Conservation (phyloP, 805 yeast species). For the Ogataea ganodermae region DNA sequence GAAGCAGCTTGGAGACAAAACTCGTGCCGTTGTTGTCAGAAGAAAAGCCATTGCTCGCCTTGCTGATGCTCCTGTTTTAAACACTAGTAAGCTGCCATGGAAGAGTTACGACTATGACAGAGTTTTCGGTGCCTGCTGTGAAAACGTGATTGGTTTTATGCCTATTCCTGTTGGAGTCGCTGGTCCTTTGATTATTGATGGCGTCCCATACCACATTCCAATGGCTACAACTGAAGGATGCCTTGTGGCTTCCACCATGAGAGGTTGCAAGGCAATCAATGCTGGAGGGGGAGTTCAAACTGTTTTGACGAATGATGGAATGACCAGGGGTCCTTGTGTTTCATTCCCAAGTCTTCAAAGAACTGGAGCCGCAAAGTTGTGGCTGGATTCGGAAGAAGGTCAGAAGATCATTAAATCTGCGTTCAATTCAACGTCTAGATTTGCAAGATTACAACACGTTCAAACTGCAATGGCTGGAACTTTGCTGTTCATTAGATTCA, state of each 20-base stretch:
- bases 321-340: slow-evolving; percentile 99
- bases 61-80: slow-evolving; percentile 80
- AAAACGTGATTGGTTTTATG: slow-evolving; percentile 94
- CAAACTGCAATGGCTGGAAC: slow-evolving; percentile 96
- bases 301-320: slow-evolving; percentile 92
- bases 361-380: slow-evolving; percentile 92
- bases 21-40: slow-evolving; percentile 92
- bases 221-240: slow-evolving; percentile 99
- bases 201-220: slow-evolving; percentile 85
- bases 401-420: slow-evolving; percentile 79
- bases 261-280: slow-evolving; percentile 98
- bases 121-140: slow-evolving; percentile 98
- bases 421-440: slow-evolving; percentile 94
- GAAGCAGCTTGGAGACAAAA: slow-evolving; percentile 82
- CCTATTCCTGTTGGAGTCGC: slow-evolving; percentile 98
- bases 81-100: slow-evolving; percentile 74
- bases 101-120: slow-evolving; percentile 87
- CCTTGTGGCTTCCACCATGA: slow-evolving; percentile 96
- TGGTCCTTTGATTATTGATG: slow-evolving; percentile 93
- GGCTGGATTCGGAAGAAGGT: slow-evolving; percentile 97
- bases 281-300: slow-evolving; percentile 96
- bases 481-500: slow-evolving; percentile 82
- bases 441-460: slow-evolving; percentile 89
- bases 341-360: slow-evolving; percentile 77
- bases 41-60: slow-evolving; percentile 86